Conservation (phyloP, 441 rosid genomes). For the Syzygium syzygioides region DNA sequence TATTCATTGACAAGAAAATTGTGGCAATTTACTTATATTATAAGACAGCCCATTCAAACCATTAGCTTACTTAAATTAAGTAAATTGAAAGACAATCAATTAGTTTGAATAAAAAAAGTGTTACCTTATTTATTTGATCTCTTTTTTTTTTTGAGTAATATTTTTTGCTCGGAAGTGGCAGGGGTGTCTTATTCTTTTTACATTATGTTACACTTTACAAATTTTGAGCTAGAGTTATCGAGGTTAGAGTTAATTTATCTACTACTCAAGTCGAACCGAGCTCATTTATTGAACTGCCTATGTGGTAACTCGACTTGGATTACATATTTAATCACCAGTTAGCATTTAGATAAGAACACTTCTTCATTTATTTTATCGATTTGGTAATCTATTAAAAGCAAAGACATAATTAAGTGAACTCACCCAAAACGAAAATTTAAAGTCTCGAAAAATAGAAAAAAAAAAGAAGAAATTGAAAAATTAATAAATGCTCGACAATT, state of each 20-base stretch:
- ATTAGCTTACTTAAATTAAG: background rate
- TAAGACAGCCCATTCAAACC: background rate
- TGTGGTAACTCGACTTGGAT: fast-evolving
- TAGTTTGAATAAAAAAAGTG: background rate
- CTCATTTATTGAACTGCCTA: fast-evolving
- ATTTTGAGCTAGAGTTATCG: background rate
- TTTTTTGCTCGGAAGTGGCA: fast-evolving
- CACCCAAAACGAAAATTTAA: background rate
- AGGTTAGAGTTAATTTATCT: background rate
- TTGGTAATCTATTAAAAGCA: background rate
- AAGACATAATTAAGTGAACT: background rate
- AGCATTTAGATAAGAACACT: background rate
- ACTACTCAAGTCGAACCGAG: fast-evolving
- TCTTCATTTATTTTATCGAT: fast-evolving
- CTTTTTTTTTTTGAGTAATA: background rate
- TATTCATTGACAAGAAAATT: background rate
- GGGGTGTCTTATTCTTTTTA: background rate
- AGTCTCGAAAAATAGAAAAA: background rate
- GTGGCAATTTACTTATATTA: background rate
- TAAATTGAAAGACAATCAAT: background rate
- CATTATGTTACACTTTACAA: background rate
- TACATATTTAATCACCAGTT: background rate
- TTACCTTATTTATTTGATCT: background rate
- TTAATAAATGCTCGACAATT: background rate
- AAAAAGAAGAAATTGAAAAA: background rate